A percentile compares a stretch with the other conserved stretches of the same genome.
phyloP scores from a whole-genome alignment of 352 stramenopile species.

The Phytophthora hybrid region DNA sequence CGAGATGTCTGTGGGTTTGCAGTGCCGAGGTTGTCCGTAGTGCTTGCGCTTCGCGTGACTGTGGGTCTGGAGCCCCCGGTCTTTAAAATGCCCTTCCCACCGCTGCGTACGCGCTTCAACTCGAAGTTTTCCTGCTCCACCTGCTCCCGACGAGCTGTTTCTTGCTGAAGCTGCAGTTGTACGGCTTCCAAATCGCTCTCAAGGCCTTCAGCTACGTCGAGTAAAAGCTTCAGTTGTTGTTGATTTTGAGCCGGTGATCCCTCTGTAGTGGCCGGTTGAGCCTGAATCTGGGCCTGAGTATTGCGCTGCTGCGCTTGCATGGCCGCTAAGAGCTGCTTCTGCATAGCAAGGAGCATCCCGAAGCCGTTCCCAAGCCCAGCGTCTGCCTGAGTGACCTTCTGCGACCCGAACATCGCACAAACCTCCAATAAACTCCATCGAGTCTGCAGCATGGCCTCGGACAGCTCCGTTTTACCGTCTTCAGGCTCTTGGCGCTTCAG shows the following conservation, averaged over 20 bases:
- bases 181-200: constrained; percentile 65
- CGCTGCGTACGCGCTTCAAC: constrained; percentile 38
- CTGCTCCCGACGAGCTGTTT: constrained; percentile 56
- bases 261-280: constrained; percentile 4
- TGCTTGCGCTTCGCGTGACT: constrained; percentile 3
- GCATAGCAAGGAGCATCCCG: constrained; percentile 47
- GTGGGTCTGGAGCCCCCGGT: constrained; percentile 1
- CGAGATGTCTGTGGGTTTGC: constrained; percentile 9
- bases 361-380: constrained; percentile 47
- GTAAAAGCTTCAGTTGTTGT: constrained; percentile 64
- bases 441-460: constrained; percentile 46
- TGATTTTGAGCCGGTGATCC: constrained; percentile 34
- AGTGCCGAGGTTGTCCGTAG: constrained; percentile 8
- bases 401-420: constrained; percentile 55
- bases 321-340: constrained; percentile 58
- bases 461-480: constrained; percentile 18
- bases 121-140: constrained; percentile 57
- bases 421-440: constrained; percentile 67
- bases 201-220: constrained; percentile 71
- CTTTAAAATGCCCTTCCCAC: constrained; percentile 14
- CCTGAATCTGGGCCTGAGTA: constrained; percentile 22
- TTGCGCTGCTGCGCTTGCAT: constrained; percentile 41
- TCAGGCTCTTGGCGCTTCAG: constrained; percentile 50
- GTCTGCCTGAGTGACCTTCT: constrained; percentile 47
- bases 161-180: constrained; percentile 51